phyloP scores from a whole-genome alignment of 2,329 filamentous ascomycete species.

The Phyllosticta citriasiana region DNA sequence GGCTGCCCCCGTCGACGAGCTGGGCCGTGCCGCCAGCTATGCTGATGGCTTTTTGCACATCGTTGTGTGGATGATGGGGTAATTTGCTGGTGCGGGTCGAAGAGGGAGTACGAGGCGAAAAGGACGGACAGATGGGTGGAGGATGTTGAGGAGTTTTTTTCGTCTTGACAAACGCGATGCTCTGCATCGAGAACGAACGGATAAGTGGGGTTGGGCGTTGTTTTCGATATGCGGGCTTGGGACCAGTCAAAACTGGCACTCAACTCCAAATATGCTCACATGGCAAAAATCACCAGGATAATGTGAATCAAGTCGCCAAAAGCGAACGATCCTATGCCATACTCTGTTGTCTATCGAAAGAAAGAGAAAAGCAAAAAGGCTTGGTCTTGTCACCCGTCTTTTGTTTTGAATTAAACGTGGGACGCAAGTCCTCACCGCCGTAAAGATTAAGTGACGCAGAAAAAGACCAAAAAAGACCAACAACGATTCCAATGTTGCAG shows the following conservation, averaged over 20 bases:
- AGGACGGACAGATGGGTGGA: no score
- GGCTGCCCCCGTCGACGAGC: constrained; percentile 65
- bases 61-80: constrained; percentile 60
- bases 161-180: no score
- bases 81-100: background rate
- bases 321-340: background rate
- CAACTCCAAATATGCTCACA: background rate
- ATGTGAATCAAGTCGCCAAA: background rate
- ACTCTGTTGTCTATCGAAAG: background rate
- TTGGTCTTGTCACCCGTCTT: background rate
- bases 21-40: constrained; percentile 76
- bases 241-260: no score
- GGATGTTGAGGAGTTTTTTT: no score
- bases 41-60: constrained; percentile 87
- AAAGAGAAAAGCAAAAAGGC: background rate
- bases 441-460: background rate
- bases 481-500: background rate
- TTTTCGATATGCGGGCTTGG: no score
- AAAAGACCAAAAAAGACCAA: background rate
- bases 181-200: no score
- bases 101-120: no score
- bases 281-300: background rate
- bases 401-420: background rate
- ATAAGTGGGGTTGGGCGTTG: no score
- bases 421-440: background rate